A percentile compares a stretch with the other conserved stretches of the same genome.
phyloP scores from a whole-genome alignment of 1,284 basidiomycete species.

The Trametes hirsuta region DNA sequence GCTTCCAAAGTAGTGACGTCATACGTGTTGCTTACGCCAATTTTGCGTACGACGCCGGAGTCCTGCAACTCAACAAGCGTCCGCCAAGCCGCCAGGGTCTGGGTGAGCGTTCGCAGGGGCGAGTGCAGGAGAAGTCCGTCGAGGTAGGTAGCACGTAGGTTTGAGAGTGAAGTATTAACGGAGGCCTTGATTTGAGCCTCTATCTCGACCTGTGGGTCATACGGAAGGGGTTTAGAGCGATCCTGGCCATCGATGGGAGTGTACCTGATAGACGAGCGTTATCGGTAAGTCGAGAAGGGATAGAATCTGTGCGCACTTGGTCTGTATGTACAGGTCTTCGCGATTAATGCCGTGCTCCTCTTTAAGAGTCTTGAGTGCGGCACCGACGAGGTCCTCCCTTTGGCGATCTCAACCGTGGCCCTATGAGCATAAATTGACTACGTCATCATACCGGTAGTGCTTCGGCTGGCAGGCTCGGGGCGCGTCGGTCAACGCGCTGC shows the following conservation, averaged over 20 bases:
- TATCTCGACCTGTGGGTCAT: constrained; percentile 58
- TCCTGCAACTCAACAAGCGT: constrained; percentile 63
- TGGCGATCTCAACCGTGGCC: background rate
- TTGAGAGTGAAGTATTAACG: constrained; percentile 64
- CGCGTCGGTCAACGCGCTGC: constrained; percentile 16
- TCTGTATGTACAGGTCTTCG: constrained; percentile 52
- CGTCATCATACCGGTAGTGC: constrained; percentile 62
- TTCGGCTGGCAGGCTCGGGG: constrained; percentile 73
- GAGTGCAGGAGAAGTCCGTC: constrained; percentile 81
- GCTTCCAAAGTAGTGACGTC: constrained; percentile 57
- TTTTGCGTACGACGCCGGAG: constrained; percentile 59
- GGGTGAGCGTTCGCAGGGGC: constrained; percentile 58
- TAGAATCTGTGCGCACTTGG: constrained; percentile 55
- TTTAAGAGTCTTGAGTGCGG: constrained; percentile 54
- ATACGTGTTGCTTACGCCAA: constrained; percentile 82
- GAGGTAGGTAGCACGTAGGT: constrained; percentile 70
- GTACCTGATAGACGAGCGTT: constrained; percentile 47
- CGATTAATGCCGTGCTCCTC: constrained; percentile 40
- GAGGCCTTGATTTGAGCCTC: constrained; percentile 65
- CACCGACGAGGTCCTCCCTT: constrained; percentile 81
- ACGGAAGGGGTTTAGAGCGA: constrained; percentile 67
- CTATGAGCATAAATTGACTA: constrained; percentile 4
- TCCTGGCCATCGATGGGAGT: constrained; percentile 78
- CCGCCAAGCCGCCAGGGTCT: constrained; percentile 71
- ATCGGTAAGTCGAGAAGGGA: background rate